Base-by-base conservation (phyloP, 371 early-diverging fungal species). In the Mortierella sp. region DNA sequence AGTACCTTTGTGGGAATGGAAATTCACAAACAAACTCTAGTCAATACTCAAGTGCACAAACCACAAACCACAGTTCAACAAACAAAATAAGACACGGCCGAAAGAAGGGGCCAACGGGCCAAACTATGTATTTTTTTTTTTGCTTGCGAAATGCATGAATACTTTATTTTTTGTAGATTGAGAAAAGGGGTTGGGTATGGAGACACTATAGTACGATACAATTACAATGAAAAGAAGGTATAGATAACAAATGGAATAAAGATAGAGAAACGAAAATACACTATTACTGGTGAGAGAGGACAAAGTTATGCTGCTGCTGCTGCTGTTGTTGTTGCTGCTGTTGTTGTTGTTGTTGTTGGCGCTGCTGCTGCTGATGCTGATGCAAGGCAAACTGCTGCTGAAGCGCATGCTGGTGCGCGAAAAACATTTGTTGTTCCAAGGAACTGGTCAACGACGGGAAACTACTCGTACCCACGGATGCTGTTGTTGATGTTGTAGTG, bases 381-480 rank as follows among this genome's bases (percentile, higher is more conserved):
- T 84, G 84, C 60, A 84, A 56, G 1, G 84, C 81, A 70, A 77
- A 84, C 76, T 84, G 84, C 68, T 84, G 84, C 46, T 80, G 84
- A 10, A 84, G 63, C 1, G 74, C 81, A 14, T 79, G 85, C 48
- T 85, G 81, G 32, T 85, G 86, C 4, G 82, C 81, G 72, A 74
- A 85, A 55, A 81, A 81, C 82, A 81, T 79, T 51, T 85, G 86
- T 46, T 85, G 86, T 48, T 85, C 86, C 68, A 85, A 79, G 3
- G 86, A 60, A 35, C 82, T 81, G 2, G 86, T 76, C 75, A 81
- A 46, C 1, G 86, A 85, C 3, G 82, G 76, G 63, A 75, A 74
- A 58, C 58, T 58, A 10, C 58, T 58, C 4, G 58, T 58, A 3
- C 58, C 58, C 12, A 58, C 58, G 4, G 58, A 58, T n/a, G 12